A percentile compares a stretch with the other conserved stretches of the same genome.
Evolutionary conservation across 2,329 filamentous ascomycete species (phyloP).

Genomic region (Zarea fungicola): DNA sequence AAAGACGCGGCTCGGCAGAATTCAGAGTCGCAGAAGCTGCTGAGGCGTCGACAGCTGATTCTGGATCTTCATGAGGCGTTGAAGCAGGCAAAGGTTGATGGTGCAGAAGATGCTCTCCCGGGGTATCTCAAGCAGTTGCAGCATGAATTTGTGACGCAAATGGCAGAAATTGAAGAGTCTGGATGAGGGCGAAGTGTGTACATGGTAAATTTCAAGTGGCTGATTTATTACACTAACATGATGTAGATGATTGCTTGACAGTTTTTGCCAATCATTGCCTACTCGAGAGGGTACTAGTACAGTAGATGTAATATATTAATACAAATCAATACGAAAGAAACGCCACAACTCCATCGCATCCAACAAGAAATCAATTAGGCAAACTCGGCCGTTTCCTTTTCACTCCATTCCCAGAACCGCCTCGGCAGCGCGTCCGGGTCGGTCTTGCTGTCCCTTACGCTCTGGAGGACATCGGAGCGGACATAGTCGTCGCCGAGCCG

Average conservation of each 20-base stretch:
- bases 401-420: constrained; percentile 31
- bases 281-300: no score
- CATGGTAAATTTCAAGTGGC: no score
- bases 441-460: constrained; percentile 20
- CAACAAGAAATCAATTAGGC: neutral
- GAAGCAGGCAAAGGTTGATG: constrained; percentile 58
- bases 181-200: neutral
- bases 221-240: neutral
- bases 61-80: constrained; percentile 69
- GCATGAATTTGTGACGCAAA: constrained; percentile 12
- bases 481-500: constrained; percentile 24
- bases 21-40: constrained; percentile 52
- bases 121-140: constrained; percentile 57
- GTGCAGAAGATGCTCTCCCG: constrained; percentile 55
- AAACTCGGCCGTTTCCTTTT: constrained; percentile 23
- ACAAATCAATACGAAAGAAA: no score
- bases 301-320: no score
- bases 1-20: constrained; percentile 53
- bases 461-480: constrained; percentile 21
- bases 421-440: constrained; percentile 26
- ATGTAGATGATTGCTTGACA: neutral
- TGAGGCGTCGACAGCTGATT: constrained; percentile 66
- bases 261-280: no score
- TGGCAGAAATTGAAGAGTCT: constrained; percentile 9
- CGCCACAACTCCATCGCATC: no score